A percentile compares a stretch with the other conserved stretches of the same genome.
These are phyloP conservation scores for Candida sp. DNA, from an alignment of 1,139 yeast species.

Conservation along the genomic window DNA sequence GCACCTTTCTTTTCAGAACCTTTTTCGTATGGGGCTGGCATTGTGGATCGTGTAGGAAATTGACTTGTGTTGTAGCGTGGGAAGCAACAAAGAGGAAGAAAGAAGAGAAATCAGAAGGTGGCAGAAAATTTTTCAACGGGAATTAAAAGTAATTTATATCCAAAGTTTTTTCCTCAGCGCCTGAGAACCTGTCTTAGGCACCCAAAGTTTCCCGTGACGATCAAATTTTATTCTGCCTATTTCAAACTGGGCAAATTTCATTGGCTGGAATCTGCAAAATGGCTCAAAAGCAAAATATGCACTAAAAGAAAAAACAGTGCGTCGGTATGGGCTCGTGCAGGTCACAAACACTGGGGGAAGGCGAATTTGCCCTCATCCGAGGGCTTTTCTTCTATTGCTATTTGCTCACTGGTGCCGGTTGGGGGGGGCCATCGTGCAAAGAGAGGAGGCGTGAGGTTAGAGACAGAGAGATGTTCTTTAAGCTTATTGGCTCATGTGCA, in stretches of 20 bases:
- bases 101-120: background rate
- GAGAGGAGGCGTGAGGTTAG: too few species aligned
- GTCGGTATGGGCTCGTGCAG: background rate
- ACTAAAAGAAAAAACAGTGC: background rate
- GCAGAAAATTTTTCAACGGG: constrained; percentile 1
- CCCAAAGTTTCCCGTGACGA: background rate
- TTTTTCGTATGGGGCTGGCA: constrained; percentile 70
- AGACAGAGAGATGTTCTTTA: background rate
- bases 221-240: constrained; percentile 1
- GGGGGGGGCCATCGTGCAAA: too few species aligned
- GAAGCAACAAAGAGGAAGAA: background rate
- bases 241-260: constrained; percentile 9
- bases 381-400: too few species aligned
- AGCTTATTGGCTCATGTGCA: background rate
- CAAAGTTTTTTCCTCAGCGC: background rate
- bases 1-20: constrained; percentile 99
- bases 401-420: too few species aligned
- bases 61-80: background rate
- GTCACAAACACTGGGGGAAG: background rate
- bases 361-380: too few species aligned
- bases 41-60: constrained; percentile 18
- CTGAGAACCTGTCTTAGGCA: background rate
- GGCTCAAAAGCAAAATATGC: background rate
- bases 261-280: constrained; percentile 7
- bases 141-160: background rate